Evolutionary conservation across 257 asterid genomes (phyloP).

Genomic region (Prunella vulgaris): DNA sequence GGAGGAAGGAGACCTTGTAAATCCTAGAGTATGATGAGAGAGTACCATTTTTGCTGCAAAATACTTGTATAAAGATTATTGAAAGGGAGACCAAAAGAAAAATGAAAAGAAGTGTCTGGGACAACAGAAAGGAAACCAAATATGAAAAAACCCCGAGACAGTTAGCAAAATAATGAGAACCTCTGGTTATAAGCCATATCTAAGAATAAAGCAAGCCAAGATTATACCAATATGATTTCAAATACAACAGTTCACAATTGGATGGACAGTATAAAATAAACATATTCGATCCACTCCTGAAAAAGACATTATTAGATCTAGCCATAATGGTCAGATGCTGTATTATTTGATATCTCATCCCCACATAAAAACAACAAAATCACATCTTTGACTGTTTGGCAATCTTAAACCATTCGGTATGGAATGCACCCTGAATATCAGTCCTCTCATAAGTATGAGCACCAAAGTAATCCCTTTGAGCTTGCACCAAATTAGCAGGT

Average conservation of each 20-base stretch:
- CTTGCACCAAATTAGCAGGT: slow-evolving; percentile 73
- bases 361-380: slow-evolving; percentile 7
- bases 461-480: slow-evolving; percentile 73
- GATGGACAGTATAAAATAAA: neutral
- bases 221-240: neutral
- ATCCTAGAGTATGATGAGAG: neutral
- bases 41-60: neutral
- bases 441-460: slow-evolving; percentile 71
- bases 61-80: neutral
- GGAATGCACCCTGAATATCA: slow-evolving; percentile 57
- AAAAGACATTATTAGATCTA: slow-evolving; percentile 1
- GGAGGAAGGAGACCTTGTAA: neutral
- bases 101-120: too few species aligned
- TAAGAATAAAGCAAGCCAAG: neutral
- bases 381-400: slow-evolving; percentile 52
- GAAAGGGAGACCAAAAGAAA: neutral
- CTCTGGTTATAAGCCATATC: too few species aligned
- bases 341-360: slow-evolving; percentile 1
- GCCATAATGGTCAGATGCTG: neutral
- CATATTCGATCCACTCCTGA: neutral
- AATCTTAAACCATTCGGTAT: slow-evolving; percentile 71
- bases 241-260: neutral
- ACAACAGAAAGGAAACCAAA: too few species aligned
- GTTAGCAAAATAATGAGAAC: neutral
- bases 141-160: too few species aligned